Evolutionary conservation across 495 filamentous ascomycete genomes (phyloP), one percentile per base, ranked within the genome.

Genomic region (Pseudoneurospora amorphoporcata): DNA sequence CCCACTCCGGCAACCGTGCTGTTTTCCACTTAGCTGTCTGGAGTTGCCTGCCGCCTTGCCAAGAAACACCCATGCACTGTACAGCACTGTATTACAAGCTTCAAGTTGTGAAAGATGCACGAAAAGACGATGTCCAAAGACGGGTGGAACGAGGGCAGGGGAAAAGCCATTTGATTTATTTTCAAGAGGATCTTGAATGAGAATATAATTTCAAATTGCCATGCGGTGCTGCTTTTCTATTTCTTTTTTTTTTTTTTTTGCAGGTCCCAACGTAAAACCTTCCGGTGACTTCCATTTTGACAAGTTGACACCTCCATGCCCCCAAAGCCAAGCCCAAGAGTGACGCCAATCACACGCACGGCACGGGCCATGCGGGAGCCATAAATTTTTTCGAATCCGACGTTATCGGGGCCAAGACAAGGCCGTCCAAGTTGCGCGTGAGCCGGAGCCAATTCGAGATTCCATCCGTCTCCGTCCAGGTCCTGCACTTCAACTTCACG

Each of bases 321-420:
- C 12, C 23, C 53, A 16, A 61, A 61, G 10, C 23, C 29, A 29
- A 61, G 53, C 23, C 53, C 0, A 61, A 61, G 23, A 61, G 53
- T 16, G 14, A 43, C 39, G 8, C 39, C 39, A 40, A 40, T 40
- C 45, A 77, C 78, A 77, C 77, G 72, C 76, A 69, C 77, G 77
- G 72, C 76, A 69, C 77, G 77, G 72, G 10, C 37, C 53, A 12
- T 29, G 41, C 32, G 17, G 23, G 65, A 14, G 42, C 71, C 35
- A 72, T 77, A 77, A 79, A 79, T 78, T 78, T 80, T 79, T 77
- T 70, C 68, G 68, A 72, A 37, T 32, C 58, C 71, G 58, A 65
- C 72, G 69, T 74, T 77, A 75, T 74, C 75, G 72, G 72, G 65
- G 37, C 47, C 71, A 45, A 65, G 45, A 19, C 45, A 23, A 19